These are phyloP conservation scores for Trichosporon sp. DNA, from an alignment of 1,284 basidiomycete genomes.

Conservation along the genomic window DNA sequence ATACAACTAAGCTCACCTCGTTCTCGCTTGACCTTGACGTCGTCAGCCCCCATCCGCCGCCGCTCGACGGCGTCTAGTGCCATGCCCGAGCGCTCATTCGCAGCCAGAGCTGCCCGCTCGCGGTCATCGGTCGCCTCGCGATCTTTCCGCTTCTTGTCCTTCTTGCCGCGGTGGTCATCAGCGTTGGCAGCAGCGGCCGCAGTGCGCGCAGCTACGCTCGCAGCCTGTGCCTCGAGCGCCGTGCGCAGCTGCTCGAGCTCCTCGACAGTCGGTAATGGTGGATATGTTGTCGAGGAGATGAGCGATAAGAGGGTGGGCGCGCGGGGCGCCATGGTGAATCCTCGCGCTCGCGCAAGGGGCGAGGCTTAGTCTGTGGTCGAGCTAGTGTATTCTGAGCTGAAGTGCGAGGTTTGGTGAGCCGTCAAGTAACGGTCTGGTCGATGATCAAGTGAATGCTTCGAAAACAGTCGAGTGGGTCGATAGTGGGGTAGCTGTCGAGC, in stretches of 20 bases:
- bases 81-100: constrained; percentile 28
- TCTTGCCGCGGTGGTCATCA: constrained; percentile 61
- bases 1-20: constrained; percentile 28
- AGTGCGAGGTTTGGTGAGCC: no score
- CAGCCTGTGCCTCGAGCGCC: constrained; percentile 57
- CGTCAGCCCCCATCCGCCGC: constrained; percentile 10
- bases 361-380: no score
- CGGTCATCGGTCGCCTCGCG: constrained; percentile 56
- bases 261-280: constrained; percentile 59
- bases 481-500: no score
- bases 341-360: neutral
- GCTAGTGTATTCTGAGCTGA: no score
- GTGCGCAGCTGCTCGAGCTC: constrained; percentile 63
- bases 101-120: constrained; percentile 52
- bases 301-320: constrained; percentile 26
- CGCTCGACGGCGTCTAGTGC: constrained; percentile 33
- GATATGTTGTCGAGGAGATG: constrained; percentile 38
- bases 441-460: no score
- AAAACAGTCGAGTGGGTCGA: no score
- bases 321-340: constrained; percentile 22
- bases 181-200: constrained; percentile 63
- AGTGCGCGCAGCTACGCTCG: constrained; percentile 56
- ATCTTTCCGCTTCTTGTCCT: constrained; percentile 60
- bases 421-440: no score
- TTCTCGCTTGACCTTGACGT: constrained; percentile 39